Evolutionary conservation across 1,284 basidiomycete species (phyloP).

Genomic region (Cryptococcus sp.): DNA sequence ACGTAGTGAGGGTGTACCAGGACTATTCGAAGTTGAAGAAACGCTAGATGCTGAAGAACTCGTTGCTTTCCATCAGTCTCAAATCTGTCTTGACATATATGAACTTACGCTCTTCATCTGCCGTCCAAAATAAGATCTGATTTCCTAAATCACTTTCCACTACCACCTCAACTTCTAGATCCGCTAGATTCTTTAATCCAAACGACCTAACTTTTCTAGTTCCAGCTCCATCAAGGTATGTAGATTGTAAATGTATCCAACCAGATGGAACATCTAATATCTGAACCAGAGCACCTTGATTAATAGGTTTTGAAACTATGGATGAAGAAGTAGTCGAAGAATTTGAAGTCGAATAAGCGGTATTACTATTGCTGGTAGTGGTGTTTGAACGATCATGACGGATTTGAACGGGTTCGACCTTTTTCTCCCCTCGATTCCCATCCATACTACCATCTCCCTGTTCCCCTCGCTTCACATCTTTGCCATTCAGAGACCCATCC

Average conservation of each 20-base stretch:
- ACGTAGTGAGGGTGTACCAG: constrained; percentile 17
- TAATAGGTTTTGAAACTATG: background rate
- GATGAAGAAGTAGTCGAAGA: constrained; percentile 5
- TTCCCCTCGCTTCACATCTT: background rate
- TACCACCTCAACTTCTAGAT: constrained; percentile 25
- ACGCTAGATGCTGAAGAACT: constrained; percentile 30
- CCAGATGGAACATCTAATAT: constrained; percentile 39
- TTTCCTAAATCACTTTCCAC: constrained; percentile 34
- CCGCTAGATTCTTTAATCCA: constrained; percentile 32
- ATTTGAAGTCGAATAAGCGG: background rate
- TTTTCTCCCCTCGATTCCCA: background rate
- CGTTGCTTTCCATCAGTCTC: constrained; percentile 7
- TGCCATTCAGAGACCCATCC: background rate
- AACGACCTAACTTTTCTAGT: constrained; percentile 34
- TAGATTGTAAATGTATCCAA: constrained; percentile 45
- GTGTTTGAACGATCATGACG: background rate
- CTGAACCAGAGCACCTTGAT: constrained; percentile 23
- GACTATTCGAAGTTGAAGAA: constrained; percentile 21
- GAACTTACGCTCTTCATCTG: constrained; percentile 31
- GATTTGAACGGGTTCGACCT: background rate
- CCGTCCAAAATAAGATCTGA: constrained; percentile 37
- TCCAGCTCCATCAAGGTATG: constrained; percentile 33
- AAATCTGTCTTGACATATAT: background rate
- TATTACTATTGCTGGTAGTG: constrained; percentile 1
- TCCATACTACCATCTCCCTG: background rate